Conservation (phyloP, 2,329 filamentous ascomycete species). For the Alternaria triticimaculans region DNA sequence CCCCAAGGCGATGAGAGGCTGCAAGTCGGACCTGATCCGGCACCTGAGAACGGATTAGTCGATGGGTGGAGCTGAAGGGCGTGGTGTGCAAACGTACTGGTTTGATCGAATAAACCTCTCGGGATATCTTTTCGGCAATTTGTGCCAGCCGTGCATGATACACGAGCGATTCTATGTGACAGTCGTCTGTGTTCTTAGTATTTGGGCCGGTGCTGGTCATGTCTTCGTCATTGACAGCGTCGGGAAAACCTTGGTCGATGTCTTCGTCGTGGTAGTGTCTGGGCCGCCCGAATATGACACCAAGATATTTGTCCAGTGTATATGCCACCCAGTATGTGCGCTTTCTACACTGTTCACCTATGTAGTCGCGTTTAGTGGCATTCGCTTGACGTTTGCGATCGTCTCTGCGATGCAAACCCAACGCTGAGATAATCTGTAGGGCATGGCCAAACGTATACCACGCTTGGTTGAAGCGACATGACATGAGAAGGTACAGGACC, state of each 20-base stretch:
- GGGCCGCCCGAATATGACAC: conserved; percentile 3
- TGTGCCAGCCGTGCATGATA: conserved; percentile 54
- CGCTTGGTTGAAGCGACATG: conserved; percentile 64
- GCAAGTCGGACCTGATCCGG: conserved; percentile 46
- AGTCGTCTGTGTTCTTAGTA: conserved; percentile 48
- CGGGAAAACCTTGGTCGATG: conserved; percentile 66
- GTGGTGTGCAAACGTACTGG: conserved; percentile 18
- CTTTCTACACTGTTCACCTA: conserved; percentile 60
- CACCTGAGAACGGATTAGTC: neutral
- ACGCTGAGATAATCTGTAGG: conserved; percentile 57
- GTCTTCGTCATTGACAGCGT: conserved; percentile 63
- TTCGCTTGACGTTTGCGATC: conserved; percentile 34
- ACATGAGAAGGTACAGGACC: conserved; percentile 63
- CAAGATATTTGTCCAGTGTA: conserved; percentile 66
- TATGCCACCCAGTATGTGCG: conserved; percentile 69
- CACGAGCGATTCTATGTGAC: conserved; percentile 58
- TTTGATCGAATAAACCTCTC: conserved; percentile 43
- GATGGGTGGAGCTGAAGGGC: neutral
- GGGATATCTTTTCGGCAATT: conserved; percentile 40
- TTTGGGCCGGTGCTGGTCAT: conserved; percentile 55
- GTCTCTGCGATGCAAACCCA: conserved; percentile 52
- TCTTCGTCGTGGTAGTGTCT: conserved; percentile 61
- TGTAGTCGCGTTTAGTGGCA: conserved; percentile 47
- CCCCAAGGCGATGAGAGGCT: conserved; percentile 49
- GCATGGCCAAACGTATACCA: conserved; percentile 66